These are phyloP conservation scores for Neurospora tetraspora DNA, from an alignment of 495 filamentous ascomycete species.

Conservation along the genomic window DNA sequence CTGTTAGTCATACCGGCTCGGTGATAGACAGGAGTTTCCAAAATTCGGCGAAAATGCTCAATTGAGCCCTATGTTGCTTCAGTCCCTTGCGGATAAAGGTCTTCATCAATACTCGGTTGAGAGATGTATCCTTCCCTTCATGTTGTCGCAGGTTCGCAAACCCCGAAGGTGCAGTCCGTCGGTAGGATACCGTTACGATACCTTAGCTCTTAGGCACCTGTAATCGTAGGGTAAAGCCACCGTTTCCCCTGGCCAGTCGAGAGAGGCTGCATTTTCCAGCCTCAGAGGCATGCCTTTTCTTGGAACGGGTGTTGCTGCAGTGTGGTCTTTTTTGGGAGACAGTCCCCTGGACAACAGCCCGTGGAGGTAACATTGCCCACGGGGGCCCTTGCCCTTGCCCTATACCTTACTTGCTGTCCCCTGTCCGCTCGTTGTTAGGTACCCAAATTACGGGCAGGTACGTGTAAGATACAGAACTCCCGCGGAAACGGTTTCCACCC, in stretches of 20 bases:
- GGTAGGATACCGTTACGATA: neutral
- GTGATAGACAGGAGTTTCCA: neutral
- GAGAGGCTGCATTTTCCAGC: neutral
- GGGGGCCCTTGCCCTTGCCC: neutral
- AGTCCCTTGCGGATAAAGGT: neutral
- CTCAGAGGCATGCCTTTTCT: neutral
- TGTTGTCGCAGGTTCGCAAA: neutral
- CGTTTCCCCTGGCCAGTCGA: neutral
- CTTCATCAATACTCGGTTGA: neutral
- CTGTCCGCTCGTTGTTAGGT: neutral
- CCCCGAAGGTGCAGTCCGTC: neutral
- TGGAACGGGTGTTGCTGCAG: neutral
- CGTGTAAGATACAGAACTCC: neutral
- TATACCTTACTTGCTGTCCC: neutral
- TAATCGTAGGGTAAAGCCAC: neutral
- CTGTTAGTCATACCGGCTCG: neutral
- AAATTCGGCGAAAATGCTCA: neutral
- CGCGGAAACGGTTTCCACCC: neutral
- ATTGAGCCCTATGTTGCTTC: neutral
- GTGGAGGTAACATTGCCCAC: neutral
- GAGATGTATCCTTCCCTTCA: neutral
- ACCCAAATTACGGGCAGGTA: neutral
- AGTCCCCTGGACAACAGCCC: neutral
- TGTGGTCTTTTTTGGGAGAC: neutral
- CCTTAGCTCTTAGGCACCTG: neutral